phyloP scores from a whole-genome alignment of 2,329 filamentous ascomycete species.

The Trichoderma hamatum region DNA sequence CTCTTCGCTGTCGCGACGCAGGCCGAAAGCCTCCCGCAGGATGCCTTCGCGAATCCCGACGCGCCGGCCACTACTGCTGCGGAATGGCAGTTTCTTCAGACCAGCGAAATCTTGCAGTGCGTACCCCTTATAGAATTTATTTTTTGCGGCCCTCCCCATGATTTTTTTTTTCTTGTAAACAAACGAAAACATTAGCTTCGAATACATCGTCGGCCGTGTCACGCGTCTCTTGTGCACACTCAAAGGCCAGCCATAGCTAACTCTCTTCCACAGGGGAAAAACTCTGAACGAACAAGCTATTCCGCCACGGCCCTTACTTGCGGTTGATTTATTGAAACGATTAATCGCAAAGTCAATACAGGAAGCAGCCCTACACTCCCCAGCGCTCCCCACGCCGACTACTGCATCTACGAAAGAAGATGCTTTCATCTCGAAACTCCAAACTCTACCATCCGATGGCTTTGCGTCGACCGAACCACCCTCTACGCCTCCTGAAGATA shows the following conservation, averaged over 20 bases:
- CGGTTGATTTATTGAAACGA: slow-evolving; percentile 49
- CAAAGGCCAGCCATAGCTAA: slow-evolving; percentile 30
- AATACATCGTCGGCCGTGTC: slow-evolving; percentile 10
- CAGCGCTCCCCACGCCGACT: slow-evolving; percentile 13
- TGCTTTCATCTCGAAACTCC: slow-evolving; percentile 26
- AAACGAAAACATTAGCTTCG: slow-evolving; percentile 22
- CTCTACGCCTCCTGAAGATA: neutral
- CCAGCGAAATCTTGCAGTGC: slow-evolving; percentile 63
- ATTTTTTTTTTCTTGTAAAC: slow-evolving; percentile 28
- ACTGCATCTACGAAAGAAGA: slow-evolving; percentile 28
- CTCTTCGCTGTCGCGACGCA: slow-evolving; percentile 80
- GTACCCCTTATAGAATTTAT: slow-evolving; percentile 37
- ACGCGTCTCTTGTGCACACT: slow-evolving; percentile 17
- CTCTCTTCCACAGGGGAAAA: slow-evolving; percentile 39
- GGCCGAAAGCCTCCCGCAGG: slow-evolving; percentile 62
- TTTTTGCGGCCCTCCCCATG: slow-evolving; percentile 24
- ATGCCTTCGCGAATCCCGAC: slow-evolving; percentile 60
- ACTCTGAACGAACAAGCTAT: slow-evolving; percentile 57
- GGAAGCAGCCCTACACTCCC: slow-evolving; percentile 29
- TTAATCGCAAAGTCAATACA: slow-evolving; percentile 40
- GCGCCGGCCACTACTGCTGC: slow-evolving; percentile 54
- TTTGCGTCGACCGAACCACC: neutral
- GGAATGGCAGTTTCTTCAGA: slow-evolving; percentile 60
- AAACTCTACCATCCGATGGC: slow-evolving; percentile 27
- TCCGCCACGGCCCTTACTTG: slow-evolving; percentile 51